phyloP scores from a whole-genome alignment of 2,329 filamentous ascomycete genomes.

The Raffaelea albimanens region DNA sequence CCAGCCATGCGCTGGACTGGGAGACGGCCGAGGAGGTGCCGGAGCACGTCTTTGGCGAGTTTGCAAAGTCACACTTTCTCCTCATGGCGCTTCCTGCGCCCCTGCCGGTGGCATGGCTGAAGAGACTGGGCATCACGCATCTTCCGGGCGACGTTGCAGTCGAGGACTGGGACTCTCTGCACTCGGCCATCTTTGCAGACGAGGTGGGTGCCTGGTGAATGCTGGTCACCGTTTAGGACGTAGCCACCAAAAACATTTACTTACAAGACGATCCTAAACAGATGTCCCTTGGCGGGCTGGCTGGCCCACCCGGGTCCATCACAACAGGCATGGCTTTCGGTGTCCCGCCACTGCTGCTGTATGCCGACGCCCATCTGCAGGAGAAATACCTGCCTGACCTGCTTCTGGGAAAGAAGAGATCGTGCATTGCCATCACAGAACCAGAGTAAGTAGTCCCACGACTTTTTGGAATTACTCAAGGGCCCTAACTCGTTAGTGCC shows the following conservation, averaged over 20 bases:
- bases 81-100: conserved; percentile 62
- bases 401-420: conserved; percentile 54
- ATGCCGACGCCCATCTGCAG: conserved; percentile 51
- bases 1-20: conserved; percentile 57
- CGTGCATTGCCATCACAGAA: conserved; percentile 72
- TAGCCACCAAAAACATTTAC: too few relatives aligned
- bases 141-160: conserved; percentile 57
- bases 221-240: too few relatives aligned
- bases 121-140: conserved; percentile 54
- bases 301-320: conserved; percentile 54
- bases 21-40: conserved; percentile 57
- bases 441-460: conserved; percentile 32
- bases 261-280: background rate
- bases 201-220: conserved; percentile 32
- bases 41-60: conserved; percentile 52
- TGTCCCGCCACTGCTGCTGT: conserved; percentile 62
- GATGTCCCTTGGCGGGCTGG: conserved; percentile 54
- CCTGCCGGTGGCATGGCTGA: conserved; percentile 58
- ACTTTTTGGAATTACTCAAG: too few relatives aligned
- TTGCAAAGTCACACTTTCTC: conserved; percentile 58
- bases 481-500: conserved; percentile 24
- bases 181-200: conserved; percentile 60
- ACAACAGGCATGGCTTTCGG: conserved; percentile 66
- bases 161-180: conserved; percentile 66
- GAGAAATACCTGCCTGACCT: conserved; percentile 59